phyloP scores from a whole-genome alignment of 257 asterid species.

The Gynochthodes officinalis region DNA sequence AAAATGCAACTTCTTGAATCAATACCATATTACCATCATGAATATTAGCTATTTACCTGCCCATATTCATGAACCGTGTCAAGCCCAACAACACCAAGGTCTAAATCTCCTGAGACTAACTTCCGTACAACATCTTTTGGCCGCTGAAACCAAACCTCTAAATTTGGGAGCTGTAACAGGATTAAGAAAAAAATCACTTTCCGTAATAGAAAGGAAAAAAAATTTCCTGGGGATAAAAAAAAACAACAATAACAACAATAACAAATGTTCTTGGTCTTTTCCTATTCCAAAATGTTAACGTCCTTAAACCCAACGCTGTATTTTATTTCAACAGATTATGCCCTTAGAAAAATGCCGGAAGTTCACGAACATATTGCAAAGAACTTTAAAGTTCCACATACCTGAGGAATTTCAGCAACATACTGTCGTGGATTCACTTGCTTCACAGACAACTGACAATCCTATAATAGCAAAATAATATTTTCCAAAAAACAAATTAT shows the following conservation, averaged over 20 bases:
- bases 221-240: neutral
- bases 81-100: constrained; percentile 96
- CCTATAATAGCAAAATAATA: constrained; percentile 31
- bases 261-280: neutral
- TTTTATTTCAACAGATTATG: neutral
- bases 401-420: constrained; percentile 96
- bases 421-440: constrained; percentile 97
- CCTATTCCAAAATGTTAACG: neutral
- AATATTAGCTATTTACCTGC: constrained; percentile 47
- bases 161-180: constrained; percentile 58
- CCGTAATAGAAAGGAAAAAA: neutral
- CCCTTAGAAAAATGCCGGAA: neutral
- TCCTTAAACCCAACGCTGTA: neutral
- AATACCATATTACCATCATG: neutral
- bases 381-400: constrained; percentile 10
- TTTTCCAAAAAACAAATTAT: neutral
- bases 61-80: constrained; percentile 80
- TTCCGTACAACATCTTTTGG: constrained; percentile 95
- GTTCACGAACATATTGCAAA: neutral
- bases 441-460: constrained; percentile 94
- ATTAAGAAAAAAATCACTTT: neutral
- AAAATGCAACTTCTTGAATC: neutral
- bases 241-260: too few species aligned
- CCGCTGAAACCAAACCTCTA: constrained; percentile 98
- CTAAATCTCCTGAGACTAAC: constrained; percentile 89